phyloP scores from a whole-genome alignment of 495 filamentous ascomycete genomes.

The Aspergillus panamensis region DNA sequence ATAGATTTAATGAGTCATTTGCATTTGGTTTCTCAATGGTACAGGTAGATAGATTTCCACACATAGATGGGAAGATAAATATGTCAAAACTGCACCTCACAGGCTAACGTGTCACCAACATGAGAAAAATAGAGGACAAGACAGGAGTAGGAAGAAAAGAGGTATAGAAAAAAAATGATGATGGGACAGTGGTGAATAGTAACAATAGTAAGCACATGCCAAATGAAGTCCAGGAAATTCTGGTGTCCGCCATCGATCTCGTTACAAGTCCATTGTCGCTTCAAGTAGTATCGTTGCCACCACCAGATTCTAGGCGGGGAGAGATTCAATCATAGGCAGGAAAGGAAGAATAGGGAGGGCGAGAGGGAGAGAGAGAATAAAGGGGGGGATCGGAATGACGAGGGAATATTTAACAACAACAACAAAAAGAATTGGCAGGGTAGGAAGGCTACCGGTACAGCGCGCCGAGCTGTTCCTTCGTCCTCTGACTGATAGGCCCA shows the following conservation, averaged over 20 bases:
- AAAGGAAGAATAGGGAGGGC: conserved; percentile 13
- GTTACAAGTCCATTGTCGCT: conserved; percentile 22
- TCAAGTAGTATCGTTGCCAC: conserved; percentile 12
- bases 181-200: background rate
- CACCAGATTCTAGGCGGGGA: conserved; percentile 9
- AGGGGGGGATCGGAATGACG: background rate
- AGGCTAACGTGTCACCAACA: conserved; percentile 2
- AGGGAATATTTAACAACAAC: conserved; percentile 14
- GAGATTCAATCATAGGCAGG: conserved; percentile 11
- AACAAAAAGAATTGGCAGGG: conserved; percentile 5
- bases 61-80: background rate
- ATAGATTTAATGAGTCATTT: background rate
- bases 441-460: conserved; percentile 16
- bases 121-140: conserved; percentile 2
- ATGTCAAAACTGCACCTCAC: background rate
- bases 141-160: conserved; percentile 11
- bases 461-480: conserved; percentile 34
- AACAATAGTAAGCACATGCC: conserved; percentile 2
- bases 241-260: conserved; percentile 18
- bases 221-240: conserved; percentile 4
- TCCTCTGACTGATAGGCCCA: conserved; percentile 39
- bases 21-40: conserved; percentile 4
- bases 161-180: conserved; percentile 3
- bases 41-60: conserved; percentile 9
- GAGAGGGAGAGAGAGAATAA: background rate